Percentiles rank a stretch among this genome's conserved stretches.
These are phyloP conservation scores for Ceratocystis colombiana DNA, from an alignment of 2,329 filamentous ascomycete genomes.

Conservation along the genomic window DNA sequence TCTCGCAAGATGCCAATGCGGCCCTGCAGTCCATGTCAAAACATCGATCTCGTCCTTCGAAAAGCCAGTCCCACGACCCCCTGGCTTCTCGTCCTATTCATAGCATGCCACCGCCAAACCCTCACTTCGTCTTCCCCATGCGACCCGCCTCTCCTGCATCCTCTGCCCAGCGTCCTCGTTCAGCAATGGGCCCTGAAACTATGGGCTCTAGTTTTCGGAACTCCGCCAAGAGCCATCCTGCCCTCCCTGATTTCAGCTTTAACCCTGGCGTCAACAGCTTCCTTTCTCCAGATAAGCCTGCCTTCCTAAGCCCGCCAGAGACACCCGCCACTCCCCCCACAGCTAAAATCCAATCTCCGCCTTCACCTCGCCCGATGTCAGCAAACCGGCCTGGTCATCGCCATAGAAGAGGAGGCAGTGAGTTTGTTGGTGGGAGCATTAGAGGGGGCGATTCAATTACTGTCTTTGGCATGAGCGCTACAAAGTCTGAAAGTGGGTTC, in stretches of 20 bases:
- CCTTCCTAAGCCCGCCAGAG: constrained; percentile 44
- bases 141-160: constrained; percentile 40
- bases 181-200: constrained; percentile 41
- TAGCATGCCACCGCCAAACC: constrained; percentile 45
- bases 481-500: constrained; percentile 51
- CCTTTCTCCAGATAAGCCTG: constrained; percentile 31
- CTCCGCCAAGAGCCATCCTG: constrained; percentile 29
- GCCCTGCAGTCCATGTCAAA: background rate
- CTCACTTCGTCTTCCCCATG: constrained; percentile 54
- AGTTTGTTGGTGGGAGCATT: constrained; percentile 70
- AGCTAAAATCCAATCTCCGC: constrained; percentile 36
- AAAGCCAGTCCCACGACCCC: constrained; percentile 23
- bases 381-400: constrained; percentile 45
- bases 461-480: constrained; percentile 58
- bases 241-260: constrained; percentile 47
- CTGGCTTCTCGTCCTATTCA: constrained; percentile 14
- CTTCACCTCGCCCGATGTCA: constrained; percentile 46
- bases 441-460: constrained; percentile 49
- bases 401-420: constrained; percentile 72
- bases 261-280: constrained; percentile 39
- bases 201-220: constrained; percentile 26
- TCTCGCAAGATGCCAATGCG: background rate
- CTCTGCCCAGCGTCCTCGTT: constrained; percentile 42
- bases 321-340: constrained; percentile 39
- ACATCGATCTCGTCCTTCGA: constrained; percentile 22